A percentile compares a stretch with the other conserved stretches of the same genome.
phyloP scores from a whole-genome alignment of 2,329 filamentous ascomycete genomes.

The Colletotrichum destructivum region DNA sequence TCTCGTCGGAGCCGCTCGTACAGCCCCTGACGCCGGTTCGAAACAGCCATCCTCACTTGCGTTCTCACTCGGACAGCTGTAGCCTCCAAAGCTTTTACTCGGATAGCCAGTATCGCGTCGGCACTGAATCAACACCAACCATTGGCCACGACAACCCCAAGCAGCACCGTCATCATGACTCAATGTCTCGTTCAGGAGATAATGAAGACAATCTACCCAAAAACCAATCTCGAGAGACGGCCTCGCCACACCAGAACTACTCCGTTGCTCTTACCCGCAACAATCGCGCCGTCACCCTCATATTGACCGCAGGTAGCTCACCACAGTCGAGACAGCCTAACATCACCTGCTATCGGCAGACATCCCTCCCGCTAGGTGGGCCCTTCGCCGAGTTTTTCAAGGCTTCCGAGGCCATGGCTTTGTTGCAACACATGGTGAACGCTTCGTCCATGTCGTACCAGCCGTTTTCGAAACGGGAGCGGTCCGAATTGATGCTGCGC shows the following conservation, averaged over 20 bases:
- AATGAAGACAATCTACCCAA: not conserved
- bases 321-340: constrained; percentile 12
- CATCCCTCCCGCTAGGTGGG: constrained; percentile 19
- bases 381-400: constrained; percentile 39
- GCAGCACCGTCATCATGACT: constrained; percentile 4
- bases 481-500: constrained; percentile 29
- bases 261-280: constrained; percentile 35
- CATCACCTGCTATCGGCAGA: constrained; percentile 39
- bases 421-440: constrained; percentile 40
- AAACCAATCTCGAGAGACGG: constrained; percentile 2
- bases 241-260: constrained; percentile 33
- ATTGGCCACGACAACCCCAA: constrained; percentile 11
- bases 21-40: constrained; percentile 33
- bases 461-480: constrained; percentile 31
- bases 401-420: constrained; percentile 33
- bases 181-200: constrained; percentile 17
- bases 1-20: constrained; percentile 29
- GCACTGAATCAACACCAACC: not conserved
- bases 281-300: constrained; percentile 35
- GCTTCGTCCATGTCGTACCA: constrained; percentile 26
- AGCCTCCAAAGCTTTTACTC: constrained; percentile 23
- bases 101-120: constrained; percentile 11
- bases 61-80: constrained; percentile 36
- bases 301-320: constrained; percentile 17
- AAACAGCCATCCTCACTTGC: constrained; percentile 19